Evolutionary conservation across 1,139 yeast species (phyloP), one percentile per base, ranked within the genome.

Genomic region (Ashbya aceris): DNA sequence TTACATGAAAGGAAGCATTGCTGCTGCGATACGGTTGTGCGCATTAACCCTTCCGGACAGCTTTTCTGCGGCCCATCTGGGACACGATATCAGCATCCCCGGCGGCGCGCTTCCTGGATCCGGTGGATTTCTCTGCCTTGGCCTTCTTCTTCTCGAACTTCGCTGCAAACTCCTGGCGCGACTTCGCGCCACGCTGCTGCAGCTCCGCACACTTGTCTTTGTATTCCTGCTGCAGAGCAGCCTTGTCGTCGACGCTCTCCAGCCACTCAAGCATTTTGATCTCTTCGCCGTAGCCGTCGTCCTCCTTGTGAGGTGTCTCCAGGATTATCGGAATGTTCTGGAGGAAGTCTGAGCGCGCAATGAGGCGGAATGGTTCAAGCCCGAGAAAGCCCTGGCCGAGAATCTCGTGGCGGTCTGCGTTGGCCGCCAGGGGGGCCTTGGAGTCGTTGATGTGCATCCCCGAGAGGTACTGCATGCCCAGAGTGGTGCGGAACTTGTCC

Each of bases 371-470:
- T 8, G 80, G 76, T 51, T 89, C 96, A 38, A 91, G 69, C 0
- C 96, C 96, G 40, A 91, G 61, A 55, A 84, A 93, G 0, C 99
- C 99, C 47, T 76, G 69, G 1, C 99, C 98, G 40, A 91, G 66
- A 49, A 80, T 78, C 58, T 91, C 95, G 60, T 91, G 99, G 44
- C 91, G 72, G 61, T 91, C 99, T 49, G 95, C 72, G 54, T 85
- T 86, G 30, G 95, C 91, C 4, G 83, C 93, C 40, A 85, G 62
- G 1, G 97, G 97, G 3, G 95, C 94, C 64, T 91, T 89, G 8
- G 97, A 89, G 58, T 91, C 98, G 58, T 91, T 91, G 44, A 91
- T 65, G 63, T 91, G 98, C 42, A 91, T 73, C 0, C 95, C 91
- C 30, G 79, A 66, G 38, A 91, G 68, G 59, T 83, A 87, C 50